Conservation (phyloP, 2,329 filamentous ascomycete species). For the Emmonsiellopsis sp. region DNA sequence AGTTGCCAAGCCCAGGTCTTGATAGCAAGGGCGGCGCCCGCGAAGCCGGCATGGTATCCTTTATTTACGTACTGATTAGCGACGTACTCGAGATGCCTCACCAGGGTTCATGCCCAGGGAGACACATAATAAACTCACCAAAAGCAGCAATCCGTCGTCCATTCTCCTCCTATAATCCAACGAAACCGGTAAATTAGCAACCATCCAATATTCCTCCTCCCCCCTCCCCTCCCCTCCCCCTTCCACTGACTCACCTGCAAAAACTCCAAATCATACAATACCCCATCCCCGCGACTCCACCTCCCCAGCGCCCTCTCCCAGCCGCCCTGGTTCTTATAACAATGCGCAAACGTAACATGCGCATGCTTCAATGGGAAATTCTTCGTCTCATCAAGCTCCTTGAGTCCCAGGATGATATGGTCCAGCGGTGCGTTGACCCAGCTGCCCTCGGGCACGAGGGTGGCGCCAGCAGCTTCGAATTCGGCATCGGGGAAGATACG, state of each 20-base stretch:
- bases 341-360: conserved; percentile 18
- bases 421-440: conserved; percentile 28
- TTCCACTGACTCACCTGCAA: conserved; percentile 8
- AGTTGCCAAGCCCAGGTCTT: conserved; percentile 80
- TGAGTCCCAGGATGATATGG: conserved; percentile 14
- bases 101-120: background rate
- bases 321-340: conserved; percentile 16
- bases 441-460: conserved; percentile 29
- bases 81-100: conserved; percentile 8
- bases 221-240: background rate
- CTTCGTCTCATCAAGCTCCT: conserved; percentile 16
- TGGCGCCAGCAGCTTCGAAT: conserved; percentile 31
- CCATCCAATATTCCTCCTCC: background rate
- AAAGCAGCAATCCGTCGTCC: conserved; percentile 14
- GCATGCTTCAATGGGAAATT: conserved; percentile 14
- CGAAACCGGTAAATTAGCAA: background rate
- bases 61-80: conserved; percentile 14
- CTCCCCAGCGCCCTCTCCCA: conserved; percentile 16
- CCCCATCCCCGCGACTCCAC: conserved; percentile 14
- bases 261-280: conserved; percentile 17
- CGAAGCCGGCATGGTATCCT: conserved; percentile 64
- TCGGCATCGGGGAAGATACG: conserved; percentile 30
- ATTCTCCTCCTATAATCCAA: conserved; percentile 10
- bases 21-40: conserved; percentile 59
- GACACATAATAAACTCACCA: conserved; percentile 4